Evolutionary conservation across 257 asterid species (phyloP), one percentile per base, ranked within the genome.

Genomic region (Fraxinus pennsylvanica): DNA sequence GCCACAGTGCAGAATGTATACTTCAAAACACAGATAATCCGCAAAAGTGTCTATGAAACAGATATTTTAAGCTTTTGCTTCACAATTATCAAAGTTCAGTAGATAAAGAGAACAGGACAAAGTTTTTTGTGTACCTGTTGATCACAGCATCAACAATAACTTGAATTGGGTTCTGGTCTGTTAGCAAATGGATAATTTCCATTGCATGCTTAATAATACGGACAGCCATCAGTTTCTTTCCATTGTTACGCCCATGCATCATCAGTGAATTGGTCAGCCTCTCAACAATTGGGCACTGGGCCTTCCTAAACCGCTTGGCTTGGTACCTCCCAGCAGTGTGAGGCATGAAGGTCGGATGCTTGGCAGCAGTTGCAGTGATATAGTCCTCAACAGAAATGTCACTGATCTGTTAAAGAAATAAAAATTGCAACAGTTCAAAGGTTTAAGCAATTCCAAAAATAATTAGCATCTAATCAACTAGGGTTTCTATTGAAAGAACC

Each of bases 261-360:
- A 63, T 63, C 35, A 63, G 36, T 27, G 69, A 63, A 14, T 63
- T 63, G 69, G 69, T 63, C 4, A 63, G 69, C 36, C 69, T 63
- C 69, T 63, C 69, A 63, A 63, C 69, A 63, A 63, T 63, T 27
- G 69, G 69, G 69, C 69, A 63, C 35, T 63, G 69, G 33, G 69
- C 69, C 69, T 63, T 63, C 69, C 69, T 63, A 63, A 63, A 63
- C 35, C 69, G 6, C 33, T 27, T 63, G 69, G 69, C 69, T 63
- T 63, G 69, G 36, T 63, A 63, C 69, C 69, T 63, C 15, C 69
- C 69, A 63, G 69, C 69, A 63, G 69, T 63, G 69, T 63, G 69
- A 27, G 69, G 69, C 69, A 63, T 63, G 69, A 25, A 63, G 69
- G 69, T 63, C 2, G 69, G 69, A 63, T 10, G 69, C 69, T 63